Evolutionary conservation across 805 yeast genomes (phyloP).

Genomic region (Myxozyma monticola): DNA sequence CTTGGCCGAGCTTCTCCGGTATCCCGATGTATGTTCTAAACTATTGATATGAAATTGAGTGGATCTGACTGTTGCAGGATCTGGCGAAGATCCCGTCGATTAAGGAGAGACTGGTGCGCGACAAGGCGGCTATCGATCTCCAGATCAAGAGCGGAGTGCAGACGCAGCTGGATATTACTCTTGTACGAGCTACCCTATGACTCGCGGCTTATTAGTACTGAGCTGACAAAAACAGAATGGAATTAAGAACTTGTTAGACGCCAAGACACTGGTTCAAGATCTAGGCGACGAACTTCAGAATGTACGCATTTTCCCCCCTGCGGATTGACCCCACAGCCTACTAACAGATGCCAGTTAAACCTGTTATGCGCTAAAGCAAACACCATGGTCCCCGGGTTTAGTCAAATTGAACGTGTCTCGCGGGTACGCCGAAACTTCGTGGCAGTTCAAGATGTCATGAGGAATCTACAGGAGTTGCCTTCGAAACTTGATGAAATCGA

Average conservation of each 20-base stretch:
- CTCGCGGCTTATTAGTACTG: neutral
- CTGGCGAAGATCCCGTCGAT: conserved; percentile 40
- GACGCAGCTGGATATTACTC: conserved; percentile 58
- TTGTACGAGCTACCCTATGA: conserved; percentile 36
- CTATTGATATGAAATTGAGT: neutral
- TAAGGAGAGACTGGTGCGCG: conserved; percentile 45
- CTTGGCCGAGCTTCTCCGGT: conserved; percentile 31
- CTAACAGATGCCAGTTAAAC: conserved; percentile 11
- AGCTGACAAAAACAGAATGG: conserved; percentile 10
- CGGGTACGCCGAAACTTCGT: conserved; percentile 68
- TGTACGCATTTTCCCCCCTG: neutral
- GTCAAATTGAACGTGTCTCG: conserved; percentile 57
- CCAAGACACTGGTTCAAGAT: conserved; percentile 1
- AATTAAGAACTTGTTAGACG: conserved; percentile 6
- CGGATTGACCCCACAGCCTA: neutral
- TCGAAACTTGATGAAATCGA: conserved; percentile 53
- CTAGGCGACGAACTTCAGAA: conserved; percentile 7
- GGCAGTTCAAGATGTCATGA: conserved; percentile 64
- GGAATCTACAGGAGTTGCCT: conserved; percentile 59
- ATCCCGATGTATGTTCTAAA: conserved; percentile 31
- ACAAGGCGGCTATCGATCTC: conserved; percentile 71
- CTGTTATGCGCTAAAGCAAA: conserved; percentile 21
- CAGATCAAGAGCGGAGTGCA: conserved; percentile 72
- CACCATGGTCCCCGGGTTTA: conserved; percentile 60
- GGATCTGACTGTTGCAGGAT: conserved; percentile 29